Conservation (phyloP, 1,139 yeast species). For the Fermentozyma sake region DNA sequence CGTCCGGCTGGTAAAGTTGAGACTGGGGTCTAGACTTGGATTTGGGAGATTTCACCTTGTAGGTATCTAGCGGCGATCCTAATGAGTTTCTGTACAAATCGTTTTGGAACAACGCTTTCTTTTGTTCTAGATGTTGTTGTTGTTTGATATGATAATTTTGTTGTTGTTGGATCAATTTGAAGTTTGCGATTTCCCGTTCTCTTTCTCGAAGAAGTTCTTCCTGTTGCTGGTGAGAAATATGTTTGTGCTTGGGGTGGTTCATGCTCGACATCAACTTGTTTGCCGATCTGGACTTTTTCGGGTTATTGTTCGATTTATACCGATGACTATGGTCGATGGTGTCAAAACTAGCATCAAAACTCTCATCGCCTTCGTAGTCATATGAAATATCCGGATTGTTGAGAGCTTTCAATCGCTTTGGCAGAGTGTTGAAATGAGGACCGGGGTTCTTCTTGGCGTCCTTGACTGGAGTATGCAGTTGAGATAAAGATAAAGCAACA, state of each 20-base stretch:
- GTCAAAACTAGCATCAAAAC: too few species aligned
- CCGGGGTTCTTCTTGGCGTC: slow-evolving; percentile 3
- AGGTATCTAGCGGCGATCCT: slow-evolving; percentile 1
- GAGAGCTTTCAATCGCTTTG: slow-evolving; percentile 9
- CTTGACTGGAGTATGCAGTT: slow-evolving; percentile 12
- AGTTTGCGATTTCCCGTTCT: slow-evolving; percentile 31
- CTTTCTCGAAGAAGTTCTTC: slow-evolving; percentile 17
- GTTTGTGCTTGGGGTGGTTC: slow-evolving; percentile 18
- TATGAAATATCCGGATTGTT: slow-evolving; percentile 16
- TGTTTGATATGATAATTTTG: slow-evolving; percentile 27
- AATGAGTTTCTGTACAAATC: slow-evolving; percentile 3
- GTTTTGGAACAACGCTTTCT: slow-evolving; percentile 6
- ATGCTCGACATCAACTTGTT: slow-evolving; percentile 16
- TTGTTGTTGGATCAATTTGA: slow-evolving; percentile 29
- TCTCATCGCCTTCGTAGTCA: slow-evolving; percentile 17
- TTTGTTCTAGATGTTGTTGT: slow-evolving; percentile 7
- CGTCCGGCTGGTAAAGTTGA: slow-evolving; percentile 8
- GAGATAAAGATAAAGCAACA: slow-evolving; percentile 8
- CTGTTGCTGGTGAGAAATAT: slow-evolving; percentile 12
- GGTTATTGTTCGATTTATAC: too few species aligned
- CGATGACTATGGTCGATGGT: too few species aligned
- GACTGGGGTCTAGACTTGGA: slow-evolving; percentile 15
- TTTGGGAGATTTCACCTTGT: slow-evolving; percentile 2
- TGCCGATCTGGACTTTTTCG: slow-evolving; percentile 16
- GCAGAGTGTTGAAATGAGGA: slow-evolving; percentile 6